phyloP scores from a whole-genome alignment of 495 filamentous ascomycete genomes.

The Extremus antarcticus region DNA sequence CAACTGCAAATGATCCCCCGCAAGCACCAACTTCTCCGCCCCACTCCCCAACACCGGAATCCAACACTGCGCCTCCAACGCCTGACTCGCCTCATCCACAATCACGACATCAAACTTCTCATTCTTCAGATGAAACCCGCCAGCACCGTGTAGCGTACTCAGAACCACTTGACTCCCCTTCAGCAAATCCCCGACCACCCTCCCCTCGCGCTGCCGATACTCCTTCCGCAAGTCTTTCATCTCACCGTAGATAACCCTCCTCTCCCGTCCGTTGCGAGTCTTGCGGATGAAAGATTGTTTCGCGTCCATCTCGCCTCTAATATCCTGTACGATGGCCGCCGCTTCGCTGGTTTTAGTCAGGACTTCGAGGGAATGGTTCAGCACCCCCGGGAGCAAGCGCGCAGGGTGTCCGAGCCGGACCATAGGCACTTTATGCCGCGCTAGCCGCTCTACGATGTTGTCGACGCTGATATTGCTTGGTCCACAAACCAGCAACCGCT shows the following conservation, averaged over 20 bases:
- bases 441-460: conserved; percentile 93
- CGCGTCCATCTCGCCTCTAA: conserved; percentile 83
- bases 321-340: conserved; percentile 78
- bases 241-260: conserved; percentile 72
- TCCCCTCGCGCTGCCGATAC: conserved; percentile 71
- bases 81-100: conserved; percentile 92
- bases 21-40: conserved; percentile 77
- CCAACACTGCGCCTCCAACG: conserved; percentile 95
- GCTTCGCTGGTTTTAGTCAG: conserved; percentile 88
- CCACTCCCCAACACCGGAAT: conserved; percentile 59
- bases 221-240: conserved; percentile 79
- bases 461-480: conserved; percentile 95
- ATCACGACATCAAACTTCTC: conserved; percentile 88
- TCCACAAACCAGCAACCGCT: conserved; percentile 79
- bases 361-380: conserved; percentile 83
- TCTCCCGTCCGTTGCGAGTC: conserved; percentile 67
- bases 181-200: conserved; percentile 67
- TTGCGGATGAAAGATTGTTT: conserved; percentile 85
- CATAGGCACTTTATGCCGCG: conserved; percentile 72
- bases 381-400: conserved; percentile 74
- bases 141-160: conserved; percentile 85
- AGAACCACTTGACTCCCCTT: conserved; percentile 74
- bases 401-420: conserved; percentile 90
- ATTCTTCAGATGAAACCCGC: conserved; percentile 68
- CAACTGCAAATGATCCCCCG: conserved; percentile 88